These are phyloP conservation scores for Nymphaea thermarum DNA, from an alignment of 164 flowering plant species.

Conservation along the genomic window DNA sequence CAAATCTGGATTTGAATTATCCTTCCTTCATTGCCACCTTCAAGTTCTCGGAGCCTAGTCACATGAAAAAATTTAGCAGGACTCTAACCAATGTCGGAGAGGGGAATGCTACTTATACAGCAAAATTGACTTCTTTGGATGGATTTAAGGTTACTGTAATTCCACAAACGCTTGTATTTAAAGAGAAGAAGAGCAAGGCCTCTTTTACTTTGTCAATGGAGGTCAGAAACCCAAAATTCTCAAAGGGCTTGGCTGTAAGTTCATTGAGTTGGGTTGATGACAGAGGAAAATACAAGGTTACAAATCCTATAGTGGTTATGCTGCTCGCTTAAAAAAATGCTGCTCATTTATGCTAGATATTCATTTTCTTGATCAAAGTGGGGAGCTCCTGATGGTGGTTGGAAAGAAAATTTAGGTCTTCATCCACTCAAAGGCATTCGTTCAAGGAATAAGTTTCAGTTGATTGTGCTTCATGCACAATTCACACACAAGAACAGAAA, in stretches of 20 bases:
- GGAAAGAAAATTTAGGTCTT: too few species aligned
- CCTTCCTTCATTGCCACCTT: conserved; percentile 52
- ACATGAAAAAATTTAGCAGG: conserved; percentile 24
- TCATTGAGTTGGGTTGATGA: conserved; percentile 28
- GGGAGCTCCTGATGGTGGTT: too few species aligned
- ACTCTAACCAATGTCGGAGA: conserved; percentile 54
- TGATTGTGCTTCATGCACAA: too few species aligned
- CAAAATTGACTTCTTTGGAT: not conserved
- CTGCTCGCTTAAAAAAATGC: too few species aligned
- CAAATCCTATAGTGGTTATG: conserved; percentile 32
- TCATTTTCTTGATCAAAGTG: too few species aligned
- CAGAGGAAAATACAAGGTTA: conserved; percentile 23
- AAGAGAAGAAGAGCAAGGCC: conserved; percentile 28
- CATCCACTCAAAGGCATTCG: too few species aligned
- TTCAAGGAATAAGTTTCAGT: too few species aligned
- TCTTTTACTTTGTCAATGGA: conserved; percentile 12
- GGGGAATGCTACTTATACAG: conserved; percentile 25
- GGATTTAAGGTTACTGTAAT: conserved; percentile 18
- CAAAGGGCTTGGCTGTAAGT: conserved; percentile 7
- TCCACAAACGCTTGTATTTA: conserved; percentile 37
- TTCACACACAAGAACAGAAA: too few species aligned
- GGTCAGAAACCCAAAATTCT: not conserved
- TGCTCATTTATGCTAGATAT: too few species aligned
- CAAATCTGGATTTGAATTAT: conserved; percentile 52
- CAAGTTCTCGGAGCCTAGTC: conserved; percentile 8